Evolutionary conservation across 495 filamentous ascomycete genomes (phyloP).

Genomic region (Podospora conica): DNA sequence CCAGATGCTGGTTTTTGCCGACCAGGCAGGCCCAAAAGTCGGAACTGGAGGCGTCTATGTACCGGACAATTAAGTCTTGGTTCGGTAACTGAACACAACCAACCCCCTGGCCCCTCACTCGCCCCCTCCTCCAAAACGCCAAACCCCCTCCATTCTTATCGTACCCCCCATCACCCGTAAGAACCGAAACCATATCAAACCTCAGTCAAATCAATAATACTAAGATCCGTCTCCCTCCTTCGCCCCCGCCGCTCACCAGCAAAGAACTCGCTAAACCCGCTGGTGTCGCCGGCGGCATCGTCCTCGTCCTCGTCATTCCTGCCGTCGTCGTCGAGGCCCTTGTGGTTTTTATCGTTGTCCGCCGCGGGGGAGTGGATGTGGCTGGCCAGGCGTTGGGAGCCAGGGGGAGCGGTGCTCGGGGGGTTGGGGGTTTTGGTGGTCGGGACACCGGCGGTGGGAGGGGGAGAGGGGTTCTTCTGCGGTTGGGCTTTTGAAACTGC

Average conservation of each 20-base stretch:
- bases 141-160: background rate
- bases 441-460: no score
- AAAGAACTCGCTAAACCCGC: background rate
- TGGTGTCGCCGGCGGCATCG: background rate
- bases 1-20: no score
- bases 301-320: no score
- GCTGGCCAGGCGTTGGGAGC: background rate
- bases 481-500: background rate
- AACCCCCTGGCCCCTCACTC: no score
- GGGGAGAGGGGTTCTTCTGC: background rate
- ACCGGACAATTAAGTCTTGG: no score
- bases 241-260: slow-evolving; percentile 22
- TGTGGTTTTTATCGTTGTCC: no score
- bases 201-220: slow-evolving; percentile 38
- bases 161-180: background rate
- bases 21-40: no score
- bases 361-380: no score
- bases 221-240: slow-evolving; percentile 33
- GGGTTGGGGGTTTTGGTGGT: no score
- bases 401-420: no score
- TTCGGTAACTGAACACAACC: no score
- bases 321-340: background rate
- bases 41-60: no score
- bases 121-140: background rate
- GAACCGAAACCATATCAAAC: background rate